Conservation (phyloP, 768 basidiomycete species). For the Tulasnella calospora region DNA sequence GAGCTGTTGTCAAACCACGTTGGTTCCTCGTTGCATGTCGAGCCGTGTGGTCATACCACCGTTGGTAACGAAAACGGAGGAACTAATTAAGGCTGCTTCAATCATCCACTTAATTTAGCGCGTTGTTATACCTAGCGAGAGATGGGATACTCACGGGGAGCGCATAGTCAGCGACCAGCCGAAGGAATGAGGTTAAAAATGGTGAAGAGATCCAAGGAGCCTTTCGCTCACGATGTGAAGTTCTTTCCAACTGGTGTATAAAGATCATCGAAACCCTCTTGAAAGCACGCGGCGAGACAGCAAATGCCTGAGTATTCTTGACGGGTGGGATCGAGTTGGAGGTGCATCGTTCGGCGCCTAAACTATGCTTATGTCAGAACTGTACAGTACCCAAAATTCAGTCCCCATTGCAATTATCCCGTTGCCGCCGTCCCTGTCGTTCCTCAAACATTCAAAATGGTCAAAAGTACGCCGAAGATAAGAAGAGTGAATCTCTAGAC, state of each 20-base stretch:
- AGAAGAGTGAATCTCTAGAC: not conserved
- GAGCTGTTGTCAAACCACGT: too few relatives aligned
- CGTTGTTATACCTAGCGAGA: not conserved
- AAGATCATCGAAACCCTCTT: not conserved
- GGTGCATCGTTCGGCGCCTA: not conserved
- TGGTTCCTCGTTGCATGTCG: too few relatives aligned
- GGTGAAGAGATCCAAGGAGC: too few relatives aligned
- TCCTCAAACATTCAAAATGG: slow-evolving; percentile 32
- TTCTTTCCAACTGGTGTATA: too few relatives aligned
- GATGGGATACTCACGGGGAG: not conserved
- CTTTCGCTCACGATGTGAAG: too few relatives aligned
- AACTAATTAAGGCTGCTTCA: too few relatives aligned
- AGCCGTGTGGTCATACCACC: too few relatives aligned
- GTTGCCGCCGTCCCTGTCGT: slow-evolving; percentile 36
- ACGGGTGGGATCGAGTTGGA: not conserved
- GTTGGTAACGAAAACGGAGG: not conserved
- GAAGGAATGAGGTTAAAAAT: too few relatives aligned
- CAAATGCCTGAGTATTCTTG: not conserved
- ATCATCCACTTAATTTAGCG: not conserved
- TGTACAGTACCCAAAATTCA: slow-evolving; percentile 25
- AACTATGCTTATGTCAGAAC: slow-evolving; percentile 5
- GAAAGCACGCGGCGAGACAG: not conserved
- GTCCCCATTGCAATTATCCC: slow-evolving; percentile 11
- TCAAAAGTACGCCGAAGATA: slow-evolving; percentile 31
- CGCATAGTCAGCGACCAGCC: too few relatives aligned